These are phyloP conservation scores for Plenodomus tracheiphilus DNA, from an alignment of 2,329 filamentous ascomycete genomes.

Conservation along the genomic window DNA sequence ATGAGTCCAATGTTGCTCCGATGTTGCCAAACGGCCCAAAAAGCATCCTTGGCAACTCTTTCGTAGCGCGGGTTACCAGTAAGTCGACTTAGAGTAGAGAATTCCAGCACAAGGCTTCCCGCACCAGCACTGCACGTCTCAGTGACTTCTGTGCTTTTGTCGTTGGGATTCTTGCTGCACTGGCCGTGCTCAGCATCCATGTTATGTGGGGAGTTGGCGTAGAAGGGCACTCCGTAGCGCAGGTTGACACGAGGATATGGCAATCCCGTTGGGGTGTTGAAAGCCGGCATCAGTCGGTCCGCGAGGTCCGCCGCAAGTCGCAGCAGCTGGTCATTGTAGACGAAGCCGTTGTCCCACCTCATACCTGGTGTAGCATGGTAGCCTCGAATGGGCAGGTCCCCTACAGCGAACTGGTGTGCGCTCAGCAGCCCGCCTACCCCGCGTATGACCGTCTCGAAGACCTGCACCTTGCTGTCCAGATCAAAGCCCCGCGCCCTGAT, in stretches of 20 bases:
- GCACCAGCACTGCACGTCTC: conserved; percentile 97
- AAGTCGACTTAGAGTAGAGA: conserved; percentile 84
- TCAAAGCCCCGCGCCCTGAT: conserved; percentile 81
- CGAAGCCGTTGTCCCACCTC: conserved; percentile 73
- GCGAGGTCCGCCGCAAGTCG: conserved; percentile 87
- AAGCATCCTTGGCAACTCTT: conserved; percentile 83
- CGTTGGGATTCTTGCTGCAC: conserved; percentile 51
- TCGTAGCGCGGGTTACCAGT: conserved; percentile 89
- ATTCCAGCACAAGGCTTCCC: conserved; percentile 92
- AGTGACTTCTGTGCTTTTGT: conserved; percentile 70
- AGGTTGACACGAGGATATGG: conserved; percentile 95
- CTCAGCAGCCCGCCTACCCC: conserved; percentile 89
- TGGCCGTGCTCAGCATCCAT: conserved; percentile 55
- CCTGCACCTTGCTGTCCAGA: conserved; percentile 95
- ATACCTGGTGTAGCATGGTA: conserved; percentile 67
- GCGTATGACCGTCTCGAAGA: conserved; percentile 96
- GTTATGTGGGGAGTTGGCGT: conserved; percentile 81
- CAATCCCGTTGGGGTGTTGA: conserved; percentile 86
- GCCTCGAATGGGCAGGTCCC: conserved; percentile 82
- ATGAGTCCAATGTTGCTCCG: conserved; percentile 85
- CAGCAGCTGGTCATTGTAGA: conserved; percentile 86
- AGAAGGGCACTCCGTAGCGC: conserved; percentile 88
- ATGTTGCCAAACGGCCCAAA: conserved; percentile 94
- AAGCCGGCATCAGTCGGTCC: conserved; percentile 83
- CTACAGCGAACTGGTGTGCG: conserved; percentile 89